These are phyloP conservation scores for Ustulina deusta DNA, from an alignment of 2,329 filamentous ascomycete species.

Conservation along the genomic window DNA sequence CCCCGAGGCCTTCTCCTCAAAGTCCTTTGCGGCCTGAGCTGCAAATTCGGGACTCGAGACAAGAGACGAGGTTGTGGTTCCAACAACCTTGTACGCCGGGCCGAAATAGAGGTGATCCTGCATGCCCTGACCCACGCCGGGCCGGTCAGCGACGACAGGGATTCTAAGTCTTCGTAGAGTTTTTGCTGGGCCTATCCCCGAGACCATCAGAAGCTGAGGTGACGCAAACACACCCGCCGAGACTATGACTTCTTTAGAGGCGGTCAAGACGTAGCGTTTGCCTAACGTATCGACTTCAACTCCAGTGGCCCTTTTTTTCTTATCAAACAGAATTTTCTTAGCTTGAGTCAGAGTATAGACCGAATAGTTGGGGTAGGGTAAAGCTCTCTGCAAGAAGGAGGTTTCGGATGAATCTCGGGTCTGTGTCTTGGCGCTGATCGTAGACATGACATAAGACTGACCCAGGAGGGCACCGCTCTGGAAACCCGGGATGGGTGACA, in stretches of 20 bases:
- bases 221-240: slow-evolving; percentile 12
- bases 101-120: slow-evolving; percentile 23
- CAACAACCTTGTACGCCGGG: slow-evolving; percentile 48
- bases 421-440: background rate
- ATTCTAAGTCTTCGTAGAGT: background rate
- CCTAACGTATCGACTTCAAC: slow-evolving; percentile 43
- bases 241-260: slow-evolving; percentile 32
- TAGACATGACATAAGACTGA: slow-evolving; percentile 5
- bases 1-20: slow-evolving; percentile 30
- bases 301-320: slow-evolving; percentile 51
- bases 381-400: slow-evolving; percentile 13
- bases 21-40: slow-evolving; percentile 9
- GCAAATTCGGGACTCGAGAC: slow-evolving; percentile 41
- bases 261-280: slow-evolving; percentile 43
- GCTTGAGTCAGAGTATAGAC: slow-evolving; percentile 41
- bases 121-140: slow-evolving; percentile 25
- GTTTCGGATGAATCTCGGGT: slow-evolving; percentile 53
- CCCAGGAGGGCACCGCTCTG: slow-evolving; percentile 14
- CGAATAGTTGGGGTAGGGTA: background rate
- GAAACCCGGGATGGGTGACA: background rate
- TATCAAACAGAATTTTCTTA: slow-evolving; percentile 59
- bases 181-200: slow-evolving; percentile 20
- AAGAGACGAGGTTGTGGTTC: slow-evolving; percentile 45
- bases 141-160: background rate
- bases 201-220: slow-evolving; percentile 20